Evolutionary conservation across 192 early-diverging fungal species (phyloP), one percentile per base, ranked within the genome.

Genomic region (Rhizophagus clarus): DNA sequence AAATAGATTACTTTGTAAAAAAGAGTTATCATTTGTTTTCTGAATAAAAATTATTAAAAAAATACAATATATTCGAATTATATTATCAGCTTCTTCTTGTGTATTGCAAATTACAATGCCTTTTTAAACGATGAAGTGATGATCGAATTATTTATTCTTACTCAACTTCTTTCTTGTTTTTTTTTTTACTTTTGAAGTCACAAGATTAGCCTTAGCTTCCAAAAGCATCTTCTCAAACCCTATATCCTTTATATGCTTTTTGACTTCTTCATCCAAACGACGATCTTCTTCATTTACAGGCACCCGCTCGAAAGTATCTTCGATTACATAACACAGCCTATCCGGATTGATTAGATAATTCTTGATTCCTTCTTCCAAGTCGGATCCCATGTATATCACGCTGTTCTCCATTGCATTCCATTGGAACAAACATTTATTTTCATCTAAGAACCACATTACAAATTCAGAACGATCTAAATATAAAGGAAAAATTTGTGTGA

Each of bases 401-500:
- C 67, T 68, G 32, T 37, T 32, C 10, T 28, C 22, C 67, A 68
- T 68, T 68, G 14, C 67, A 68, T 67, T 67, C 24, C 66, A 67
- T 1, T 10, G 2, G 29, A 67, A 67, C 66, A 67, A 67, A 28
- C 66, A 67, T 68, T 28, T 37, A 32, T 68, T 68, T 31, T 68
- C 28, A 68, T 68, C 67, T 28, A 68, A 68, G 22, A 68, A 31
- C 67, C 10, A 26, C 67, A 68, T 68, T 68, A 68, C 28, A 68
- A 68, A 14, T 68, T 68, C 10, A 31, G 10, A 28, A 68, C 2
- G n/a, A 20, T 68, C 67, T 32, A 68, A 66, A 68, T 68, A 68
- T 68, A 67, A 67, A 68, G 67, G 67, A 68, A 68, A 68, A 31
- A 68, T 68, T 68, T 24, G 29, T 12, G n/a, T 24, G 67, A 68